These are phyloP conservation scores for Dactylorhiza incarnata DNA, from an alignment of 106 monocot species.

Conservation along the genomic window DNA sequence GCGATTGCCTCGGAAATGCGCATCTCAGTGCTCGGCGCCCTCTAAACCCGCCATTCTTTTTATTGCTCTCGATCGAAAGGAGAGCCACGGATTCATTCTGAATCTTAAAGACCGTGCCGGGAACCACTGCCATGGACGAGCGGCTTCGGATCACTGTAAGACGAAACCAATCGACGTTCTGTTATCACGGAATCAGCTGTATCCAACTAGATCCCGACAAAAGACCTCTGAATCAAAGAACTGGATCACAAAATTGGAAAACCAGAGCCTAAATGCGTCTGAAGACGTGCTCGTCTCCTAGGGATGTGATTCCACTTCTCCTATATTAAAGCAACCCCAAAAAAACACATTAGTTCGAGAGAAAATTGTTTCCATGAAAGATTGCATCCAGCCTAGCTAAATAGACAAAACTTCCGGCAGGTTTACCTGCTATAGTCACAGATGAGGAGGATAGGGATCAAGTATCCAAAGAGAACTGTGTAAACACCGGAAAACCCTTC, in stretches of 20 bases:
- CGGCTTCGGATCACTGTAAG: neutral
- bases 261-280: neutral
- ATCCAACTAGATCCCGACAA: neutral
- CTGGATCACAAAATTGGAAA: neutral
- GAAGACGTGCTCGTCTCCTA: neutral
- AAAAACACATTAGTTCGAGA: neutral
- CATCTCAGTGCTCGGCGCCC: slow-evolving; percentile 21
- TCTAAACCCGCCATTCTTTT: neutral
- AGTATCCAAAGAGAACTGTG: neutral
- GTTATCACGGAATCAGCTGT: neutral
- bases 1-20: slow-evolving; percentile 17
- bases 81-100: slow-evolving; percentile 2
- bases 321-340: neutral
- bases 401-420: neutral
- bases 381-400: neutral
- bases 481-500: neutral
- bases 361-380: neutral
- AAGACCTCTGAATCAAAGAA: neutral
- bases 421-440: neutral
- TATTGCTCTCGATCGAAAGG: neutral
- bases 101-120: neutral
- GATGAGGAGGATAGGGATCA: neutral
- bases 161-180: neutral
- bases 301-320: neutral
- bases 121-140: neutral